Percentiles rank a stretch among this genome's conserved stretches.
These are phyloP conservation scores for Teunomyces barrocoloradensis DNA, from an alignment of 805 yeast genomes.

Conservation along the genomic window DNA sequence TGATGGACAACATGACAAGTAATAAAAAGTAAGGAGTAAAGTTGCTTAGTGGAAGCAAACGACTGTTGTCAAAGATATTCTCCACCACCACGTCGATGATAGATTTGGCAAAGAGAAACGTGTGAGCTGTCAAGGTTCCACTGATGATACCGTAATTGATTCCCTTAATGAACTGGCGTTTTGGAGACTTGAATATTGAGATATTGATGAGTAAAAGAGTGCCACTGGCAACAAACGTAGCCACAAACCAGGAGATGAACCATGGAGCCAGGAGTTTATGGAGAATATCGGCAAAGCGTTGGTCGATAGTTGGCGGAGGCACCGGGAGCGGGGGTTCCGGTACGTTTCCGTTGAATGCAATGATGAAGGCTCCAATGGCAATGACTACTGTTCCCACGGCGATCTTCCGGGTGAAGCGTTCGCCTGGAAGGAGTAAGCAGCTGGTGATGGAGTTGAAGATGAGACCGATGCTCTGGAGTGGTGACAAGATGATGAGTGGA, in stretches of 20 bases:
- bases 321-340: conserved; percentile 25
- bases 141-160: conserved; percentile 62
- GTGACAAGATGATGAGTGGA: conserved; percentile 76
- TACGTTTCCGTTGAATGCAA: conserved; percentile 71
- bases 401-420: conserved; percentile 58
- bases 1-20: conserved; percentile 54
- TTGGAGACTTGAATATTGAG: conserved; percentile 7
- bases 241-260: conserved; percentile 59
- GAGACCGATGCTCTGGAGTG: conserved; percentile 83
- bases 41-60: conserved; percentile 24
- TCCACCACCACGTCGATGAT: conserved; percentile 65
- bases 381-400: conserved; percentile 66
- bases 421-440: conserved; percentile 65
- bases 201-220: conserved; percentile 24
- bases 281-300: conserved; percentile 41
- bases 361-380: conserved; percentile 69
- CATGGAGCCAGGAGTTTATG: conserved; percentile 32
- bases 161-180: conserved; percentile 48
- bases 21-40: conserved; percentile 45
- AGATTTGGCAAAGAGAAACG: conserved; percentile 81
- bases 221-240: conserved; percentile 30
- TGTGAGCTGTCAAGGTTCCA: conserved; percentile 82
- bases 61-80: conserved; percentile 31
- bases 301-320: conserved; percentile 22
- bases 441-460: conserved; percentile 75